These are phyloP conservation scores for Mallotus repandus DNA, from an alignment of 441 rosid genomes.

Conservation along the genomic window DNA sequence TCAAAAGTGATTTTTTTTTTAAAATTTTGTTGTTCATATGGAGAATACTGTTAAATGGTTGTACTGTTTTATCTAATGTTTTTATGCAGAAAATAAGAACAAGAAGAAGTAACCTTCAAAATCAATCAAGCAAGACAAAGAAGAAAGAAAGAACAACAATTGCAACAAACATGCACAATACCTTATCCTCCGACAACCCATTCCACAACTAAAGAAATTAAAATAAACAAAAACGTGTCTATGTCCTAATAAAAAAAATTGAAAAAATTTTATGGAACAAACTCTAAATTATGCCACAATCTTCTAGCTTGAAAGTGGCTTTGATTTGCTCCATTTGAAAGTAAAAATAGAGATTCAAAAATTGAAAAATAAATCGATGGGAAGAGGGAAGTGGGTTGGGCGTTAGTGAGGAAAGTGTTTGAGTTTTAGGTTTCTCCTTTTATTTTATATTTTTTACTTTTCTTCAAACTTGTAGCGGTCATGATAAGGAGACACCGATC, in stretches of 20 bases:
- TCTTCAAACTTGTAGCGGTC: no score
- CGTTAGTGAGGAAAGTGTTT: conserved; percentile 19
- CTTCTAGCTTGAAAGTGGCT: conserved; percentile 68
- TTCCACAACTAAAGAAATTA: conserved; percentile 11
- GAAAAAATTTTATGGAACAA: not conserved
- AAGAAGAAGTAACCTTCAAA: not conserved
- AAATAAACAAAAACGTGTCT: not conserved
- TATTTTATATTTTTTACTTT: not conserved
- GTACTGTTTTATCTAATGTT: no score
- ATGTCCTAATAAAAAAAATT: not conserved
- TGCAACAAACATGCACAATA: not conserved
- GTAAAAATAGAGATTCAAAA: not conserved
- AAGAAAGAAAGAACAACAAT: conserved; percentile 2
- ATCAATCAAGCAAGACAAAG: not conserved
- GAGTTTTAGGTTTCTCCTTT: conserved; percentile 5
- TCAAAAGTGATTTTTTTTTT: no score
- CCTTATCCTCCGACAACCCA: conserved; percentile 56
- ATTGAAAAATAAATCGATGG: not conserved
- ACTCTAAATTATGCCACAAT: conserved; percentile 63
- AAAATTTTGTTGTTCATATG: no score
- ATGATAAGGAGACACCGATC: no score
- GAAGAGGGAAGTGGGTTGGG: conserved; percentile 12
- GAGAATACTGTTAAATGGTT: no score
- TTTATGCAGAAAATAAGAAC: no score
- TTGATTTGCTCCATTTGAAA: conserved; percentile 58